phyloP scores from a whole-genome alignment of 257 asterid species.

The Verbascum thapsus region DNA sequence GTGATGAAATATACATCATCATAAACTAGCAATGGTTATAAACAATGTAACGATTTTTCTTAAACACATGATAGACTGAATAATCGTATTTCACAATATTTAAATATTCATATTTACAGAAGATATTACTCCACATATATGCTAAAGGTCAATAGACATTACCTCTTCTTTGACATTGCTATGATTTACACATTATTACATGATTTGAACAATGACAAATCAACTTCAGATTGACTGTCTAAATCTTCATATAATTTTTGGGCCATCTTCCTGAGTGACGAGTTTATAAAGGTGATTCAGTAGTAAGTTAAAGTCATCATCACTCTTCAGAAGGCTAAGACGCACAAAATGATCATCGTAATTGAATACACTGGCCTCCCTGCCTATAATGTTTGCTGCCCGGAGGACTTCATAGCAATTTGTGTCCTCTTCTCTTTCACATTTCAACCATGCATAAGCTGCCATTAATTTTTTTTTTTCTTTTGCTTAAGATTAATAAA shows the following conservation, averaged over 20 bases:
- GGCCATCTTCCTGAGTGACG: conserved; percentile 24
- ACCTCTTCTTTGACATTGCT: conserved; percentile 10
- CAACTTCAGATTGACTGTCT: conserved; percentile 15
- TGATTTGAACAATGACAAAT: background rate
- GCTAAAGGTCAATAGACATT: conserved; percentile 23
- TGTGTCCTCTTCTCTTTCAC: conserved; percentile 54
- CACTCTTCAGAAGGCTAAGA: conserved; percentile 42
- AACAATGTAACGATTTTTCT: no score
- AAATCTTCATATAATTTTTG: conserved; percentile 16
- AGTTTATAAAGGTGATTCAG: conserved; percentile 28
- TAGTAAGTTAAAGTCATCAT: conserved; percentile 44
- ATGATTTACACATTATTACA: conserved; percentile 8
- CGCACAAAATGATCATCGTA: conserved; percentile 42
- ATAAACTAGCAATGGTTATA: no score
- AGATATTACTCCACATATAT: background rate
- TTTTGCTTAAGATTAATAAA: no score
- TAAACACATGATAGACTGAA: no score
- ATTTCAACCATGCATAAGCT: conserved; percentile 63
- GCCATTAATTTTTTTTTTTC: no score
- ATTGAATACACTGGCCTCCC: conserved; percentile 31
- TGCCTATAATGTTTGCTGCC: conserved; percentile 42
- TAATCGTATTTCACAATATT: no score
- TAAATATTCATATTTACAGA: background rate
- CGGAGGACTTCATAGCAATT: conserved; percentile 36
- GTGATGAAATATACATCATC: no score